phyloP scores from a whole-genome alignment of 2,329 filamentous ascomycete species.

The Arthrobotrys pseudoclavata region DNA sequence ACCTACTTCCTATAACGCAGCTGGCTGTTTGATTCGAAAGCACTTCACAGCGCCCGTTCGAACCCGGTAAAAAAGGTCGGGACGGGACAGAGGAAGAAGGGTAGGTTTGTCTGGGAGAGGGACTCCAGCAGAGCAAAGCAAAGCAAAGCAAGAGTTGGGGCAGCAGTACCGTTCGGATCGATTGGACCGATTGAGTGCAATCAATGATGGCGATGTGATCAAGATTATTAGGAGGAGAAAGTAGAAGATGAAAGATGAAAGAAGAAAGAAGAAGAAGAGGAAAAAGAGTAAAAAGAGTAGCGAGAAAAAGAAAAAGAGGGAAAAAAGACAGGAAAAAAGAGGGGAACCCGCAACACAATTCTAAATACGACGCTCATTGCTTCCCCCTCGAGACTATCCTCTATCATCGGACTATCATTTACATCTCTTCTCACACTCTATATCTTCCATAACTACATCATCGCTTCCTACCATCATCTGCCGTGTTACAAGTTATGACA shows the following conservation, averaged over 20 bases:
- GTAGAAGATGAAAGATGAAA: constrained; percentile 9
- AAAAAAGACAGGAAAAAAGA: background rate
- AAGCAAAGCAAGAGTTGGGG: background rate
- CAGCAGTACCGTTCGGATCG: too few relatives aligned
- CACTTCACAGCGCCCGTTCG: constrained; percentile 3
- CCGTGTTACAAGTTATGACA: too few relatives aligned
- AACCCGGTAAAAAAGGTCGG: constrained; percentile 26
- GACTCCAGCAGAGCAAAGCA: background rate
- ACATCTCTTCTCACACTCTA: too few relatives aligned
- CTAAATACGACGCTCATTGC: background rate
- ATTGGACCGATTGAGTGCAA: too few relatives aligned
- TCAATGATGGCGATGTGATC: background rate
- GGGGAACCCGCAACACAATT: constrained; percentile 13
- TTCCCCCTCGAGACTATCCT: background rate
- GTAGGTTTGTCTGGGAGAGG: constrained; percentile 13
- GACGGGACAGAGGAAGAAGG: constrained; percentile 1
- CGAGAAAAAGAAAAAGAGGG: constrained; percentile 23
- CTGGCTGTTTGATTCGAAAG: too few relatives aligned
- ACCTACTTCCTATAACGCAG: too few relatives aligned
- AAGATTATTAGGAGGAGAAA: constrained; percentile 12
- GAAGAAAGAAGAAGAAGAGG: background rate
- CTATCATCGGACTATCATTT: too few relatives aligned
- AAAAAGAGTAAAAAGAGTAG: constrained; percentile 7
- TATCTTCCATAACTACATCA: too few relatives aligned
- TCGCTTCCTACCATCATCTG: too few relatives aligned